Evolutionary conservation across 306 rosid species (phyloP).

Genomic region (Cicer chorassanicum): DNA sequence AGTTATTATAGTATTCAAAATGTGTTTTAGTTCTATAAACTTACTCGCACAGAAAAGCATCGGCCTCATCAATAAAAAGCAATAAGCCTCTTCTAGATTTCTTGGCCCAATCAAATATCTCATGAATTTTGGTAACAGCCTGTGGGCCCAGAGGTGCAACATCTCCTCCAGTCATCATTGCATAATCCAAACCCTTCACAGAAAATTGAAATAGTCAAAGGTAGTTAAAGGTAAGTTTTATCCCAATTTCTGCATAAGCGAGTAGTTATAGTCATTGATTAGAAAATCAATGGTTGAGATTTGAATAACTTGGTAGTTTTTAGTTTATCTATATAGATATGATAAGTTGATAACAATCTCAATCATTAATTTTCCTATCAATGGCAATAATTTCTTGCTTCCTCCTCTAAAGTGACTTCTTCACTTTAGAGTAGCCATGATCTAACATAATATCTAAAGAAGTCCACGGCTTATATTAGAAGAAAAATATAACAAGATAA

Average conservation of each 20-base stretch:
- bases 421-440: neutral
- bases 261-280: neutral
- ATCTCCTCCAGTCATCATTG: constrained; percentile 99
- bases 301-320: neutral
- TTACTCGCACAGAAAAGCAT: constrained; percentile 99
- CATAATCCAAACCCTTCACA: constrained; percentile 96
- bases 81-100: constrained; percentile 86
- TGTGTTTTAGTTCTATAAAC: constrained; percentile 44
- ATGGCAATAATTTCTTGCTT: neutral
- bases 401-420: neutral
- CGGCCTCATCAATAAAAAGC: constrained; percentile 98
- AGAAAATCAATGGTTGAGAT: constrained; percentile 1
- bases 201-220: constrained; percentile 32
- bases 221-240: constrained; percentile 11
- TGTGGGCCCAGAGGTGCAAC: constrained; percentile 97
- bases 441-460: constrained; percentile 8
- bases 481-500: constrained; percentile 11
- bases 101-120: constrained; percentile 99
- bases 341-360: neutral
- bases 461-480: neutral
- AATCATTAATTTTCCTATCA: neutral
- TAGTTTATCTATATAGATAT: neutral
- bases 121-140: constrained; percentile 97
- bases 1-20: constrained; percentile 13
- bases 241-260: constrained; percentile 18